These are phyloP conservation scores for Fomitopsis serialis DNA, from an alignment of 768 basidiomycete species.

Conservation along the genomic window DNA sequence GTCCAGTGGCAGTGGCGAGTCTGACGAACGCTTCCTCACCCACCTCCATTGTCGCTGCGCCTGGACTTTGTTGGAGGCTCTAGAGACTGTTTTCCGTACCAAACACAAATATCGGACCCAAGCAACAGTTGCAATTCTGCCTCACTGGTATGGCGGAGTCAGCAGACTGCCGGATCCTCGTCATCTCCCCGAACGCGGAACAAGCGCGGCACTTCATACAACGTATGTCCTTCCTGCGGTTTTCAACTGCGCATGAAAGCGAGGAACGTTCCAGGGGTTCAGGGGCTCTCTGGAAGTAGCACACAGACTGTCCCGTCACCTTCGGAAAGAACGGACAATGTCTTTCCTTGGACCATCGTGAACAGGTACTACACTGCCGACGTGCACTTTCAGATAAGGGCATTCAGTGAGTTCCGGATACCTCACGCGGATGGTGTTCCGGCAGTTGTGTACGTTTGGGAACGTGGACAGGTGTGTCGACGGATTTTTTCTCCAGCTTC, in stretches of 20 bases:
- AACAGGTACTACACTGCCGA: conserved; percentile 82
- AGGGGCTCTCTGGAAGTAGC: conserved; percentile 10
- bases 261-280: conserved; percentile 18
- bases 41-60: too few relatives aligned
- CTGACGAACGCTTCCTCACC: too few relatives aligned
- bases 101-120: too few relatives aligned
- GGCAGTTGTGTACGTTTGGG: conserved; percentile 73
- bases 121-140: too few relatives aligned
- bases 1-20: too few relatives aligned
- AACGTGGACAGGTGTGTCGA: conserved; percentile 53
- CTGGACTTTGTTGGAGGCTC: too few relatives aligned
- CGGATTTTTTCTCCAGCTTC: conserved; percentile 3
- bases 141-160: conserved; percentile 9
- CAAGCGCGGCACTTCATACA: conserved; percentile 19
- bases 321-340: conserved; percentile 3
- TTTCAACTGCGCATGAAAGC: conserved; percentile 6
- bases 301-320: background rate
- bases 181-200: conserved; percentile 20
- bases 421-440: conserved; percentile 45
- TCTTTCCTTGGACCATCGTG: conserved; percentile 66
- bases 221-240: conserved; percentile 19
- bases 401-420: conserved; percentile 38
- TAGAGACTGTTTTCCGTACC: too few relatives aligned
- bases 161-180: conserved; percentile 18
- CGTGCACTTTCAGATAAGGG: conserved; percentile 59